These are phyloP conservation scores for Gilbertella persicaria DNA, from an alignment of 371 early-diverging fungal species.

Conservation along the genomic window DNA sequence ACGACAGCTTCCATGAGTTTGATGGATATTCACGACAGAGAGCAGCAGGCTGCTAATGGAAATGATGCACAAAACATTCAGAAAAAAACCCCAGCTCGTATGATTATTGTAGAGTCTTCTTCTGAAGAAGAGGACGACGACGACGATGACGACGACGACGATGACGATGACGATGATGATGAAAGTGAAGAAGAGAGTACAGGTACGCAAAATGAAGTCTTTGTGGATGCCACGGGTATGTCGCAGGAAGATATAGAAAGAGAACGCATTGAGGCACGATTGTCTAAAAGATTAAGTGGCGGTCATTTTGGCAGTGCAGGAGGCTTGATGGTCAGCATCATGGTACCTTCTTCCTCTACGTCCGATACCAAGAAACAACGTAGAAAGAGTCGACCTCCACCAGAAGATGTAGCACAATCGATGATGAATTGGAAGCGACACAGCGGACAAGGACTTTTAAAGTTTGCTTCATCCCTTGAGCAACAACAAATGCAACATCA, in stretches of 20 bases:
- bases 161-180: slow-evolving; percentile 18
- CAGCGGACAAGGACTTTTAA: slow-evolving; percentile 17
- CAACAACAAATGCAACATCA: neutral
- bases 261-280: slow-evolving; percentile 29
- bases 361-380: slow-evolving; percentile 8
- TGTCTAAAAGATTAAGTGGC: slow-evolving; percentile 49
- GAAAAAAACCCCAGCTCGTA: slow-evolving; percentile 19
- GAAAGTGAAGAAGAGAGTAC: slow-evolving; percentile 28
- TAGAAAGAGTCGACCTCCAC: slow-evolving; percentile 28
- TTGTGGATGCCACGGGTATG: slow-evolving; percentile 42
- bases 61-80: slow-evolving; percentile 16
- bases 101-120: neutral
- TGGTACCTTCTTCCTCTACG: slow-evolving; percentile 8
- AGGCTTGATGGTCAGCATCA: slow-evolving; percentile 42
- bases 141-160: slow-evolving; percentile 15
- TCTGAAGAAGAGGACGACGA: slow-evolving; percentile 9
- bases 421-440: slow-evolving; percentile 49
- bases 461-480: neutral
- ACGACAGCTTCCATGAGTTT: neutral
- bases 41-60: neutral
- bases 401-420: slow-evolving; percentile 38
- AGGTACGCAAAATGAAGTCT: slow-evolving; percentile 34
- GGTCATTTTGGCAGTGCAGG: slow-evolving; percentile 57
- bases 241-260: slow-evolving; percentile 46
- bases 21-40: neutral